Evolutionary conservation across 192 early-diverging fungal genomes (phyloP).

Genomic region (Jimgerdemannia flammicorona): DNA sequence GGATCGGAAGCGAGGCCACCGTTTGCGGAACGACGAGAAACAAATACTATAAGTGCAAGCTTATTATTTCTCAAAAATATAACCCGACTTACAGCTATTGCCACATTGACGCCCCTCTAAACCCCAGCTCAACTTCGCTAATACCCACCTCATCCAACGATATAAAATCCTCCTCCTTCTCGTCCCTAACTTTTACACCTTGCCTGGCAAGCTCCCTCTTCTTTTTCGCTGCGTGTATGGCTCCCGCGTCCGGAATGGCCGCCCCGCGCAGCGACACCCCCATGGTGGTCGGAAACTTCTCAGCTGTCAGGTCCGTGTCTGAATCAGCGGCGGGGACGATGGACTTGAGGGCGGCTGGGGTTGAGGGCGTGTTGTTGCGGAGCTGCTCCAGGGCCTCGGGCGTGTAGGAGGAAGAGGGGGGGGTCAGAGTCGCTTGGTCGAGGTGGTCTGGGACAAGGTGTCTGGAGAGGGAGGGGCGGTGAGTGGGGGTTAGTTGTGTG

Average conservation of each 20-base stretch:
- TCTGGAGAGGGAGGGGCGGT: not conserved
- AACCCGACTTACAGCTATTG: too few species aligned
- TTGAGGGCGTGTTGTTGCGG: conserved; percentile 26
- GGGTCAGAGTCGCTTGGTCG: conserved; percentile 2
- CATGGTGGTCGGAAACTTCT: conserved; percentile 40
- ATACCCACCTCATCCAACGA: conserved; percentile 19
- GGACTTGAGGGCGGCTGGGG: conserved; percentile 8
- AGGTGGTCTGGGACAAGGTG: conserved; percentile 6
- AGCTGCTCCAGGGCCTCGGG: conserved; percentile 33
- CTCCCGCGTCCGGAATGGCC: conserved; percentile 43
- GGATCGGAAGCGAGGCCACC: not conserved
- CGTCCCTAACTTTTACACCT: conserved; percentile 18
- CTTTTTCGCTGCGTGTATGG: conserved; percentile 52
- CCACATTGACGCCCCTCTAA: too few species aligned
- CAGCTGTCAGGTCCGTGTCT: conserved; percentile 27
- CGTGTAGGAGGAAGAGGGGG: conserved; percentile 22
- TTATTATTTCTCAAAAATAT: conserved; percentile 1
- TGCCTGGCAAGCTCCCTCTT: conserved; percentile 47
- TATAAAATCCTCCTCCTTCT: conserved; percentile 23
- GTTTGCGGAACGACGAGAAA: not conserved
- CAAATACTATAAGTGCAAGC: not conserved
- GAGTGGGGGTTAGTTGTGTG: not conserved
- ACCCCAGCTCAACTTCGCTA: not conserved
- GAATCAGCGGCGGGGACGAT: conserved; percentile 13
- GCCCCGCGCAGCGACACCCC: conserved; percentile 21